A percentile compares a stretch with the other conserved stretches of the same genome.
These are phyloP conservation scores for Picochlorum sp. DNA, from an alignment of 139 green algal genomes.

Conservation along the genomic window DNA sequence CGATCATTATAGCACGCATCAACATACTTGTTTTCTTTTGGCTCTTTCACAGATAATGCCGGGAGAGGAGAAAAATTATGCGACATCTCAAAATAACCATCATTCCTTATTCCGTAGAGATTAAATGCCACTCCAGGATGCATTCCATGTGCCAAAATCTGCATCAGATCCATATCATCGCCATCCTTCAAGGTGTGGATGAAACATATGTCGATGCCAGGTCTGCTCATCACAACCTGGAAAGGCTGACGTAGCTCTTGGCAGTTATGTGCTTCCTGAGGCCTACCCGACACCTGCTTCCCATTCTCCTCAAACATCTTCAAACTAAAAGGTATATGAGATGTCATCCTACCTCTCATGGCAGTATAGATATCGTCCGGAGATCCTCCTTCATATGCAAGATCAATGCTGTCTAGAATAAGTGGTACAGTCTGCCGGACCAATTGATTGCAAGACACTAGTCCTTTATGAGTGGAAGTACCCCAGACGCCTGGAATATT, in stretches of 20 bases:
- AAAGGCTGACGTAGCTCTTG: neutral
- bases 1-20: too few relatives aligned
- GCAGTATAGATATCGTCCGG: neutral
- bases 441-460: slow-evolving; percentile 18
- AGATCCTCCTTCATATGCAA: neutral
- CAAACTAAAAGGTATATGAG: neutral
- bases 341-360: neutral
- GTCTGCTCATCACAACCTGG: neutral
- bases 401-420: slow-evolving; percentile 1
- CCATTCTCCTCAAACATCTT: neutral
- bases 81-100: too few relatives aligned
- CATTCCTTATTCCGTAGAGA: too few relatives aligned
- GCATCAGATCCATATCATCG: too few relatives aligned
- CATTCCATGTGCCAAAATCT: too few relatives aligned
- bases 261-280: neutral
- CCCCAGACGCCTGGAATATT: slow-evolving; percentile 11
- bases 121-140: too few relatives aligned
- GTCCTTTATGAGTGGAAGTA: slow-evolving; percentile 7
- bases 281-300: neutral
- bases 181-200: too few relatives aligned
- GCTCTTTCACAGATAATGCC: too few relatives aligned
- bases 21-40: too few relatives aligned
- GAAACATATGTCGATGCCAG: neutral
- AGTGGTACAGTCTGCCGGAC: neutral
- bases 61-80: too few relatives aligned